Evolutionary conservation across 495 filamentous ascomycete genomes (phyloP), one percentile per base, ranked within the genome.

Genomic region (Xylaria grammica): DNA sequence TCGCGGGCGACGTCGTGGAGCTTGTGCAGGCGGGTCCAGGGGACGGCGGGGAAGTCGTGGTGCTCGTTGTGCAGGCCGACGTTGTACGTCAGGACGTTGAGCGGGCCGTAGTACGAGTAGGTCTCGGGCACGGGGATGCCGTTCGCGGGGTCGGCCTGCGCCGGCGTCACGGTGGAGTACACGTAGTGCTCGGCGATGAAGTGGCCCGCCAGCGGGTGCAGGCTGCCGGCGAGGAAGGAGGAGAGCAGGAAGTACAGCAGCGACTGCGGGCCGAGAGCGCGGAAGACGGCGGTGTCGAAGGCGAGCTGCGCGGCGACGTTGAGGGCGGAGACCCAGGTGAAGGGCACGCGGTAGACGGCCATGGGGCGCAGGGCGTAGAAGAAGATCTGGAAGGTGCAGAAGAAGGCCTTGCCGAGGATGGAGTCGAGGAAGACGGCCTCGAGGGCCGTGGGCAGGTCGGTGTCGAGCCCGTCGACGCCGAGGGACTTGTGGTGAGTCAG

Each of bases 141-240:
- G 77, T 81, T 86, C 19, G 82, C 70, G 0, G 90, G 88, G 67
- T 90, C 79, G 17, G 84, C 84, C 22, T 86, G 86, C 26, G 81
- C 79, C 0, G 81, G 73, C 11, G 84, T 78, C 17, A 87, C 82
- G 30, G 89, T 85, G 49, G 90, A 89, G 77, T 98, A 97, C 66
- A 99, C 92, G 83, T 99, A 99, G 84, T 99, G 96, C 78, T 99
- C 96, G 62, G 95, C 93, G 77, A 99, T 98, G 83, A 99, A 99
- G 77, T 99, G 96, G 15, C 91, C 96, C 0, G 96, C 96, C 56
- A 93, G 94, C 6, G 96, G 96, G 77, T 99, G 96, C 46, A 99
- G 83, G 24, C 87, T 91, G 30, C 96, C 96, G 2, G 96, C 96
- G 0, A 98, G 84, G 85, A 99, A 99, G 53, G 90, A 93, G 65